Percentiles rank a stretch among this genome's conserved stretches.
These are phyloP conservation scores for Allomyces javanicus DNA, from an alignment of 192 early-diverging fungal genomes.

Conservation along the genomic window DNA sequence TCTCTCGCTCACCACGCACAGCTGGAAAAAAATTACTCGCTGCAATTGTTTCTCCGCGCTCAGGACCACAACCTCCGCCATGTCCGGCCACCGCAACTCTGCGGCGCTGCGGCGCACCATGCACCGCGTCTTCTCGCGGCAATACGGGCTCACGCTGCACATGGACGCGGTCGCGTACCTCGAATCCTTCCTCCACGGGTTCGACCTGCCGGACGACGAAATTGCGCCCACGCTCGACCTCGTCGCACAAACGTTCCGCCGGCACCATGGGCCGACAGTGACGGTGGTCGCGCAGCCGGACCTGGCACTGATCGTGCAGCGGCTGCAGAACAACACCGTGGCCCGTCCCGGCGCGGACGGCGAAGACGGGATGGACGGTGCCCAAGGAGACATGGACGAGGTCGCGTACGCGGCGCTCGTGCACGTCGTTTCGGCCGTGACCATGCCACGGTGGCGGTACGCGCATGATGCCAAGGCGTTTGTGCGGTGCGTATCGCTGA, in stretches of 20 bases:
- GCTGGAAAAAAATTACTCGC: too few species aligned
- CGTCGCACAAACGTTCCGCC: neutral
- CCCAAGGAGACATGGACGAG: conserved; percentile 3
- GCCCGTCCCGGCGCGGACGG: too few species aligned
- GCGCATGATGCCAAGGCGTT: conserved; percentile 44
- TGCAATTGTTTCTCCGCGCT: too few species aligned
- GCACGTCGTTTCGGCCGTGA: conserved; percentile 53
- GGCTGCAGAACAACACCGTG: neutral
- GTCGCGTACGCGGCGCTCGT: conserved; percentile 35
- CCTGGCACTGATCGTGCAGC: neutral
- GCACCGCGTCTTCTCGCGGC: neutral
- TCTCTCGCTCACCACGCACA: too few species aligned
- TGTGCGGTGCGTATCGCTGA: conserved; percentile 15
- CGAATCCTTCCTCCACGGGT: neutral
- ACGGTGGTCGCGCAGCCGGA: neutral
- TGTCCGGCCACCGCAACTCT: too few species aligned
- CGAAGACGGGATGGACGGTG: too few species aligned
- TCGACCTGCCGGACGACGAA: neutral
- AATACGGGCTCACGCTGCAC: neutral
- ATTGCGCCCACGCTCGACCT: neutral
- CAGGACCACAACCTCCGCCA: too few species aligned
- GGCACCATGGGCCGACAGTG: neutral
- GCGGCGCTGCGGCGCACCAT: neutral
- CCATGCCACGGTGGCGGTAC: conserved; percentile 47
- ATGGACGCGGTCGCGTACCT: neutral